phyloP scores from a whole-genome alignment of 495 filamentous ascomycete genomes.

The Daldinia grandis region DNA sequence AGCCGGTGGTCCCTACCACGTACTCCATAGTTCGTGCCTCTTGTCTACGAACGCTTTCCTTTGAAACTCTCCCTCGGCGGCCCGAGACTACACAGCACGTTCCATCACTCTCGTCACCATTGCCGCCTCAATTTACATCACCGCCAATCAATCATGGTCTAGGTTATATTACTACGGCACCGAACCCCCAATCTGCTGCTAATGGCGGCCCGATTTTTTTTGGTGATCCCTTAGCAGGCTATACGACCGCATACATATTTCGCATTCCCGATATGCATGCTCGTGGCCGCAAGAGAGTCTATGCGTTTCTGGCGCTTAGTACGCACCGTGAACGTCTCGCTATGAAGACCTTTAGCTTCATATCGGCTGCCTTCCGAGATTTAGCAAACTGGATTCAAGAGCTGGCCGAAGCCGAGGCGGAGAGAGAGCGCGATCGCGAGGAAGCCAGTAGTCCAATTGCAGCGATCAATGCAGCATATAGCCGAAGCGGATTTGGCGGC shows the following conservation, averaged over 20 bases:
- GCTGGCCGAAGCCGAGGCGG: conserved; percentile 66
- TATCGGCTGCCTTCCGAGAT: conserved; percentile 78
- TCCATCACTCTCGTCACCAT: conserved; percentile 32
- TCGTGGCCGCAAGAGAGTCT: conserved; percentile 83
- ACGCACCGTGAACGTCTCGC: conserved; percentile 76
- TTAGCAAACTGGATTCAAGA: conserved; percentile 76
- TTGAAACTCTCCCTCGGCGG: conserved; percentile 81
- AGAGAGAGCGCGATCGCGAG: conserved; percentile 65
- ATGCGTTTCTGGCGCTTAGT: conserved; percentile 84
- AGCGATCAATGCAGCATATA: conserved; percentile 50
- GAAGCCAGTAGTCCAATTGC: conserved; percentile 40
- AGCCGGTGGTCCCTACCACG: conserved; percentile 75
- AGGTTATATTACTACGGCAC: conserved; percentile 47
- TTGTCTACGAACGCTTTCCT: conserved; percentile 84
- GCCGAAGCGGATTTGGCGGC: conserved; percentile 31
- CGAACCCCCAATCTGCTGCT: conserved; percentile 48
- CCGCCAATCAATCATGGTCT: conserved; percentile 45
- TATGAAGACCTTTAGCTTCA: conserved; percentile 75
- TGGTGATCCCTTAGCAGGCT: conserved; percentile 80
- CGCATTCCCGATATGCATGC: conserved; percentile 88
- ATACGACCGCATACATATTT: conserved; percentile 93
- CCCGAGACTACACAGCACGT: conserved; percentile 46
- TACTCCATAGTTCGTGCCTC: conserved; percentile 86
- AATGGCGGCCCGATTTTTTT: conserved; percentile 83
- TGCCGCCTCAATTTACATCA: conserved; percentile 43